phyloP scores from a whole-genome alignment of 768 basidiomycete species.

The Collybia sp. region DNA sequence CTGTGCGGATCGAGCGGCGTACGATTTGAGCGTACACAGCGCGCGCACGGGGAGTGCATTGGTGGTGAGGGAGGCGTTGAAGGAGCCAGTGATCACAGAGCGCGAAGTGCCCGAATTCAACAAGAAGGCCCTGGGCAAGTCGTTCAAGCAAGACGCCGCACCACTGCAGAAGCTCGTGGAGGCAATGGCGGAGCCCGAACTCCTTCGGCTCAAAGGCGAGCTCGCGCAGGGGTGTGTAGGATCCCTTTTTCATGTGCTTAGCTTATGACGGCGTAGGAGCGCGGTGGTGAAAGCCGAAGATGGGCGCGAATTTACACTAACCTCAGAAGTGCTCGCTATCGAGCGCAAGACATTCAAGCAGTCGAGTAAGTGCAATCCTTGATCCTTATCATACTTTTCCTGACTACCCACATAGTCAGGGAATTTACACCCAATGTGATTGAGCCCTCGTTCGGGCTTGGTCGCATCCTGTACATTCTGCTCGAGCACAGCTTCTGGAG shows the following conservation, averaged over 20 bases:
- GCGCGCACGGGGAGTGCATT: slow-evolving; percentile 80
- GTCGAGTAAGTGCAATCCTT: slow-evolving; percentile 48
- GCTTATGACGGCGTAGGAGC: slow-evolving; percentile 29
- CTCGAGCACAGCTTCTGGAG: slow-evolving; percentile 97
- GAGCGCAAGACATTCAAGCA: slow-evolving; percentile 85
- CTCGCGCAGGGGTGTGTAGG: slow-evolving; percentile 66
- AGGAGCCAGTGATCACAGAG: slow-evolving; percentile 82
- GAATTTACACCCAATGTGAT: slow-evolving; percentile 98
- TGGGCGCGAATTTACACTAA: slow-evolving; percentile 65
- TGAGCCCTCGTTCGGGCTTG: slow-evolving; percentile 97
- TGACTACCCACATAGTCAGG: slow-evolving; percentile 54
- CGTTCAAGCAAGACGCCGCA: slow-evolving; percentile 80
- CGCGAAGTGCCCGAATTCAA: slow-evolving; percentile 76
- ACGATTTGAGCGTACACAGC: slow-evolving; percentile 90
- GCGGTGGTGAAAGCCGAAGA: slow-evolving; percentile 53
- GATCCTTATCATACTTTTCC: background rate
- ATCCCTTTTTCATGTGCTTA: background rate
- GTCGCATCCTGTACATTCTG: slow-evolving; percentile 89
- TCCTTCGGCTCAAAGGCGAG: slow-evolving; percentile 64
- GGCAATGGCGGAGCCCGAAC: slow-evolving; percentile 58
- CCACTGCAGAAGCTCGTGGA: slow-evolving; percentile 59
- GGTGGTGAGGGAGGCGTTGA: slow-evolving; percentile 81
- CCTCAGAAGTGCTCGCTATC: slow-evolving; percentile 71
- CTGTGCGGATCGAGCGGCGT: slow-evolving; percentile 96
- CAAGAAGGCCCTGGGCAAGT: slow-evolving; percentile 86